These are phyloP conservation scores for Mycoemilia scoparia DNA, from an alignment of 192 early-diverging fungal species.

Conservation along the genomic window DNA sequence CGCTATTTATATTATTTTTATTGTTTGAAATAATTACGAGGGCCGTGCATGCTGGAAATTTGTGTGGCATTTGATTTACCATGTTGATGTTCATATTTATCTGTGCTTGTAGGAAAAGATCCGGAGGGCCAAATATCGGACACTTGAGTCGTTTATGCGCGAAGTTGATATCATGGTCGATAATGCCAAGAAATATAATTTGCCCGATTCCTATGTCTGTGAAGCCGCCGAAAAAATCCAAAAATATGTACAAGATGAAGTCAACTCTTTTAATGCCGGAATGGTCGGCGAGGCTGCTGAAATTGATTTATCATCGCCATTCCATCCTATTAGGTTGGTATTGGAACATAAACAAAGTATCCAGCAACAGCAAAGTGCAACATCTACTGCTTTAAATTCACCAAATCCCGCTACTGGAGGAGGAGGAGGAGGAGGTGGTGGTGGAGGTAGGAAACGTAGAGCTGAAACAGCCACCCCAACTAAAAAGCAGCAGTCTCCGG, in stretches of 20 bases:
- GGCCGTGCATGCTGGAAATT: too few species aligned
- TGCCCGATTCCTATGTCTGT: constrained; percentile 25
- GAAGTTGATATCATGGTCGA: constrained; percentile 78
- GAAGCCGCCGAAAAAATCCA: constrained; percentile 21
- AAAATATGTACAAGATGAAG: constrained; percentile 9
- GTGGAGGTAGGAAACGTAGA: too few species aligned
- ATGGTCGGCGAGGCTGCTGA: constrained; percentile 2
- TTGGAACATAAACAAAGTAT: constrained; percentile 15
- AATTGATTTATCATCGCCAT: background rate
- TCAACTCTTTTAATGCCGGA: constrained; percentile 1
- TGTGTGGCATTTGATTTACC: too few species aligned
- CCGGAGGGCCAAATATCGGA: constrained; percentile 45
- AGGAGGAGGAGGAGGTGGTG: too few species aligned
- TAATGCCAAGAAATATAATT: constrained; percentile 86
- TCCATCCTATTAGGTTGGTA: background rate
- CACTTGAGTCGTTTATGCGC: constrained; percentile 39
- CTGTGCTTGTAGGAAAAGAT: constrained; percentile 54
- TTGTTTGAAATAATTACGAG: too few species aligned
- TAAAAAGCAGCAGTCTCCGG: too few species aligned
- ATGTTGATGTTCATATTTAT: too few species aligned
- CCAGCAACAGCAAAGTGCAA: constrained; percentile 14
- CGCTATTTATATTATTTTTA: too few species aligned
- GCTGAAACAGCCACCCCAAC: too few species aligned
- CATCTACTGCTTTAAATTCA: constrained; percentile 5
- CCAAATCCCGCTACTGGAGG: too few species aligned